Evolutionary conservation across 2,329 filamentous ascomycete genomes (phyloP).

Genomic region (Harringtonia lauricola): DNA sequence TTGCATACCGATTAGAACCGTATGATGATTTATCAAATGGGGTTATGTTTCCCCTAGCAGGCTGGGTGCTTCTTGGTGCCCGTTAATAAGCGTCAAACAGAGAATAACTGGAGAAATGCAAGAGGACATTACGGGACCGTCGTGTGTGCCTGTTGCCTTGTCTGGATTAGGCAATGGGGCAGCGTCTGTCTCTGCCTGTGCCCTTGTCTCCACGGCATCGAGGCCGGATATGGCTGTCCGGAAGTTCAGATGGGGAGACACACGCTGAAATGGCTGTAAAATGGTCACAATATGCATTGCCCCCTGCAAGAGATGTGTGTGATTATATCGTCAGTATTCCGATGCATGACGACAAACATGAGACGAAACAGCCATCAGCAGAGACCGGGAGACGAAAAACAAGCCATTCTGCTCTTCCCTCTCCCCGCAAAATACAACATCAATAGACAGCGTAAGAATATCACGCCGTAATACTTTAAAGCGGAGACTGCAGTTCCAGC

Average conservation of each 20-base stretch:
- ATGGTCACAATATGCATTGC: neutral
- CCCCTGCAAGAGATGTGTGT: neutral
- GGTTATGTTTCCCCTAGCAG: neutral
- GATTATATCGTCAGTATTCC: neutral
- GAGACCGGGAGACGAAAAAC: slow-evolving; percentile 1
- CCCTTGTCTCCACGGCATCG: too few species aligned
- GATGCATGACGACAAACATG: neutral
- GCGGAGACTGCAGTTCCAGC: neutral
- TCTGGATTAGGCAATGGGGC: too few species aligned
- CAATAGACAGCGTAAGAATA: neutral
- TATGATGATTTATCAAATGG: neutral
- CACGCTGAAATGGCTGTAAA: neutral
- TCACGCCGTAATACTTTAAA: neutral
- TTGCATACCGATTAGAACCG: neutral
- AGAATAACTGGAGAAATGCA: neutral
- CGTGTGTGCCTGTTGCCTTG: neutral
- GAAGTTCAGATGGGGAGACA: neutral
- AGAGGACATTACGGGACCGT: slow-evolving; percentile 1
- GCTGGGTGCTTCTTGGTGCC: neutral
- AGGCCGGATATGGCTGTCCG: neutral
- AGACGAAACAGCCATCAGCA: neutral
- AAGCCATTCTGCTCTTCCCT: neutral
- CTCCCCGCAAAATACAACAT: slow-evolving; percentile 3
- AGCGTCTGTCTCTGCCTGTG: too few species aligned
- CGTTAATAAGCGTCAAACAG: neutral